Percentiles rank a stretch among this genome's conserved stretches.
phyloP scores from a whole-genome alignment of 2,329 filamentous ascomycete genomes.

The Helicocarpus griseus region DNA sequence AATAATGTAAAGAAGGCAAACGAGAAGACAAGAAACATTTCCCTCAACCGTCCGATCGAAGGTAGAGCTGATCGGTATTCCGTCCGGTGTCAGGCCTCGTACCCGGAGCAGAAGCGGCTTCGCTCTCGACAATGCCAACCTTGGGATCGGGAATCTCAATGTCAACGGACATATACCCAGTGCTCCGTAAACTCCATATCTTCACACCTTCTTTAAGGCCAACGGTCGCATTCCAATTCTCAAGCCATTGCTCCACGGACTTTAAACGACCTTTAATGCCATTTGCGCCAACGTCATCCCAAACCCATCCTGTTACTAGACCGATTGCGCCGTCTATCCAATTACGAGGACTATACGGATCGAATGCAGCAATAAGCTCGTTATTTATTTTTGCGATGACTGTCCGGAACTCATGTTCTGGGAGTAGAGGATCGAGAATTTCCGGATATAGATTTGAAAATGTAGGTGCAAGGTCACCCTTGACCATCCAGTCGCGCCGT shows the following conservation, averaged over 20 bases:
- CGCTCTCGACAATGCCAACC: constrained; percentile 34
- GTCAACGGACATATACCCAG: constrained; percentile 67
- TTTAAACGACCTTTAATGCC: constrained; percentile 62
- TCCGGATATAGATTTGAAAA: constrained; percentile 96
- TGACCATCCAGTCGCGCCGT: constrained; percentile 79
- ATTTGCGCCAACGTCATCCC: constrained; percentile 79
- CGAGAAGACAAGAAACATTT: not conserved
- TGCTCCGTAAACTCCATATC: constrained; percentile 68
- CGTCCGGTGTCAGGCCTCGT: constrained; percentile 22
- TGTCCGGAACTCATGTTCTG: constrained; percentile 75
- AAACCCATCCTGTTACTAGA: constrained; percentile 80
- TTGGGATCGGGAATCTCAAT: constrained; percentile 44
- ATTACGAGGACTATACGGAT: constrained; percentile 67
- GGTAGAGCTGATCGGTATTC: not conserved
- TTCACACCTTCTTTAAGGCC: constrained; percentile 55
- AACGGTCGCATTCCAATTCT: constrained; percentile 69
- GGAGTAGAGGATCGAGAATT: constrained; percentile 77
- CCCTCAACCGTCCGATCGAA: constrained; percentile 1
- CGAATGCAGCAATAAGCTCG: constrained; percentile 66
- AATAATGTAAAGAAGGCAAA: not conserved
- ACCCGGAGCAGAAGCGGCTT: constrained; percentile 25
- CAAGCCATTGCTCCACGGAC: constrained; percentile 68
- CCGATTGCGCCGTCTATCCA: constrained; percentile 72
- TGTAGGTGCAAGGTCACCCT: constrained; percentile 81
- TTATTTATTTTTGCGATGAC: constrained; percentile 75